Evolutionary conservation across 2,329 filamentous ascomycete genomes (phyloP).

Genomic region (Ophiocordyceps camponoti-leonardi): DNA sequence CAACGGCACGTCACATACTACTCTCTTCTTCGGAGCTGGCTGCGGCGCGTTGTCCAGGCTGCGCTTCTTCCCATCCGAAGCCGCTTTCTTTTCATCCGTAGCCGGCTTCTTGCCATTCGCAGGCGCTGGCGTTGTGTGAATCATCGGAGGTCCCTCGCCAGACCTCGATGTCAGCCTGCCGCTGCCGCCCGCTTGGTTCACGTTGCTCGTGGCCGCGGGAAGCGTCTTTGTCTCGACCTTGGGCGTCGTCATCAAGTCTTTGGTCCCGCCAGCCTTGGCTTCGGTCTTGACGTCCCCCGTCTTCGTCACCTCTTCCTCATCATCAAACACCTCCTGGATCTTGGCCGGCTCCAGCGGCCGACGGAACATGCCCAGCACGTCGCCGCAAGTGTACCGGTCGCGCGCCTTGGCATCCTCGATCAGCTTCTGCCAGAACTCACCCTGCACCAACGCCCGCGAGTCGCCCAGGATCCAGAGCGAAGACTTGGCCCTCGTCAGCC

Average conservation of each 20-base stretch:
- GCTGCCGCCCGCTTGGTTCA: not conserved
- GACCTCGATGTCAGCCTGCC: conserved; percentile 9
- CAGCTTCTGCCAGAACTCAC: conserved; percentile 78
- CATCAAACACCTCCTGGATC: conserved; percentile 1
- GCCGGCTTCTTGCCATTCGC: conserved; percentile 21
- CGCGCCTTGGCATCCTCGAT: conserved; percentile 65
- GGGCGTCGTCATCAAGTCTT: not conserved
- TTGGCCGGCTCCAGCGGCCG: conserved; percentile 22
- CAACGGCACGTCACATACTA: conserved; percentile 23
- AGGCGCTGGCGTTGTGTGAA: conserved; percentile 17
- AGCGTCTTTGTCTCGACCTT: not conserved
- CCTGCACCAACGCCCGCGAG: conserved; percentile 68
- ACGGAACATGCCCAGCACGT: conserved; percentile 31
- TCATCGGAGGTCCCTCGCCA: conserved; percentile 16
- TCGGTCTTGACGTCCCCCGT: not conserved
- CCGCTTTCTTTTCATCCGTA: conserved; percentile 19
- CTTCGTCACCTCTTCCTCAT: conserved; percentile 3
- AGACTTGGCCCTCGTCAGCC: conserved; percentile 88
- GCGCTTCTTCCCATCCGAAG: conserved; percentile 22
- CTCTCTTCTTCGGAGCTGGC: conserved; percentile 20
- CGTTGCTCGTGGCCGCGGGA: not conserved
- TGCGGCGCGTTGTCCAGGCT: conserved; percentile 2
- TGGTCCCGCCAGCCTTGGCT: not conserved
- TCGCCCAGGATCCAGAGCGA: conserved; percentile 95
- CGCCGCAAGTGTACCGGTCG: conserved; percentile 57